These are phyloP conservation scores for Pseudocercospora ulei DNA, from an alignment of 2,329 filamentous ascomycete species.

Conservation along the genomic window DNA sequence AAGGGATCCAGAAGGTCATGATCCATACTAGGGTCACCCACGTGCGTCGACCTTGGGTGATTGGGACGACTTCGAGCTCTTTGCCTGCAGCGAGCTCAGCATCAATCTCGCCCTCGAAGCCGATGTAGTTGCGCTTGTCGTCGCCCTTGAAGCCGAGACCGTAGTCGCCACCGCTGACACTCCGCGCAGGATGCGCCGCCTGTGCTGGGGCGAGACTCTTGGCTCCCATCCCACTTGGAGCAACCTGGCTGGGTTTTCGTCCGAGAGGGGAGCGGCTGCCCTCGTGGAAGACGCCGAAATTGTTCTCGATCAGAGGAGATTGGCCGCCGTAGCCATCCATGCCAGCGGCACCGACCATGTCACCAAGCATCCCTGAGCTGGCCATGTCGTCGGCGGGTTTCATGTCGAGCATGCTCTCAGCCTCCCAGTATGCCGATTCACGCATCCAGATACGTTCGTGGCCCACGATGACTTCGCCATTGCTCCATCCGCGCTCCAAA, in stretches of 20 bases:
- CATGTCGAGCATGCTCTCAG: constrained; percentile 87
- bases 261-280: constrained; percentile 61
- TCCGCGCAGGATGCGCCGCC: constrained; percentile 47
- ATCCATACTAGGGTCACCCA: constrained; percentile 82
- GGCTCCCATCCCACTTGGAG: constrained; percentile 37
- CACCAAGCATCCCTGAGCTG: constrained; percentile 37
- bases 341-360: constrained; percentile 48
- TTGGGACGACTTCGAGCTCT: constrained; percentile 59
- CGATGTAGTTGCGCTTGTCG: constrained; percentile 57
- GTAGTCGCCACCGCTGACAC: constrained; percentile 61
- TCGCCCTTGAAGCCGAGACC: constrained; percentile 82
- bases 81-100: constrained; percentile 68
- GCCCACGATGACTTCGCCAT: constrained; percentile 87
- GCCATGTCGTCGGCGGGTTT: constrained; percentile 51
- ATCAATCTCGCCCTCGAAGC: constrained; percentile 66
- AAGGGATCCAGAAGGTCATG: constrained; percentile 90
- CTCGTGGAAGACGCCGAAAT: constrained; percentile 36
- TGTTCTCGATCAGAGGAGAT: constrained; percentile 38
- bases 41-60: constrained; percentile 54
- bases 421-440: constrained; percentile 93
- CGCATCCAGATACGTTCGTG: constrained; percentile 92
- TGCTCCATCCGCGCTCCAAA: constrained; percentile 93
- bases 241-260: constrained; percentile 39
- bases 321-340: constrained; percentile 65
- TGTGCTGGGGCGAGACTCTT: constrained; percentile 48